A percentile compares a stretch with the other conserved stretches of the same genome.
Conservation (phyloP, 768 basidiomycete genomes). For the Tephrocybe sp. region DNA sequence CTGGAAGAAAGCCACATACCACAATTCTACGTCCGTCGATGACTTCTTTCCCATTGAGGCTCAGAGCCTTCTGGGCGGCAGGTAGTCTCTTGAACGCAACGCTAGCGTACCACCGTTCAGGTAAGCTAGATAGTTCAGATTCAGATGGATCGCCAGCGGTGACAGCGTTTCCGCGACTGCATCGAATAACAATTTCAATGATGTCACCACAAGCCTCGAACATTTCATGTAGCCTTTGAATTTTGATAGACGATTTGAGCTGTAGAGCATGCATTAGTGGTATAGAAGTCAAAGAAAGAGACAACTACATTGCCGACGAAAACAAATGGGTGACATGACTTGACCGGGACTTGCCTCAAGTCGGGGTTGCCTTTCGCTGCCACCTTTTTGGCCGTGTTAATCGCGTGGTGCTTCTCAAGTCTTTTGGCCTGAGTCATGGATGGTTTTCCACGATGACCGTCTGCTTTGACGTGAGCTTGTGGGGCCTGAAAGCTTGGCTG, state of each 20-base stretch:
- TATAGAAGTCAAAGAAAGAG: not conserved
- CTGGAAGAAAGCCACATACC: slow-evolving; percentile 33
- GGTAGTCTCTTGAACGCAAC: slow-evolving; percentile 40
- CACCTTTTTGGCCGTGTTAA: slow-evolving; percentile 25
- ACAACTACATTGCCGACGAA: slow-evolving; percentile 65
- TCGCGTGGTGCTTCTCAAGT: slow-evolving; percentile 21
- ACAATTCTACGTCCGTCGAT: slow-evolving; percentile 39
- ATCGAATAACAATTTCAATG: slow-evolving; percentile 36
- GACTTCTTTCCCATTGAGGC: slow-evolving; percentile 31
- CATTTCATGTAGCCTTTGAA: slow-evolving; percentile 27
- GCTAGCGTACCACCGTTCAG: slow-evolving; percentile 52
- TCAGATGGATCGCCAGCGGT: slow-evolving; percentile 24
- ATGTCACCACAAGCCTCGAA: slow-evolving; percentile 40
- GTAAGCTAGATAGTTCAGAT: slow-evolving; percentile 16
- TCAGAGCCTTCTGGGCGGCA: slow-evolving; percentile 42
- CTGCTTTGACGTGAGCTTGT: not conserved
- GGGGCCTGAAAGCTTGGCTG: not conserved
- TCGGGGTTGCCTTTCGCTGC: slow-evolving; percentile 11
- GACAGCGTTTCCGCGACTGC: slow-evolving; percentile 40
- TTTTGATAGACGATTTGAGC: slow-evolving; percentile 36
- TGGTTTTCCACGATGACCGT: slow-evolving; percentile 5
- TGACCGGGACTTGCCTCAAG: slow-evolving; percentile 4
- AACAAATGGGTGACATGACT: slow-evolving; percentile 29
- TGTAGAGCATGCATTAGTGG: slow-evolving; percentile 16
- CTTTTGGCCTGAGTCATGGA: slow-evolving; percentile 4